Evolutionary conservation across 2,329 filamentous ascomycete genomes (phyloP), one percentile per base, ranked within the genome.

Genomic region (Ilyonectria sp.): DNA sequence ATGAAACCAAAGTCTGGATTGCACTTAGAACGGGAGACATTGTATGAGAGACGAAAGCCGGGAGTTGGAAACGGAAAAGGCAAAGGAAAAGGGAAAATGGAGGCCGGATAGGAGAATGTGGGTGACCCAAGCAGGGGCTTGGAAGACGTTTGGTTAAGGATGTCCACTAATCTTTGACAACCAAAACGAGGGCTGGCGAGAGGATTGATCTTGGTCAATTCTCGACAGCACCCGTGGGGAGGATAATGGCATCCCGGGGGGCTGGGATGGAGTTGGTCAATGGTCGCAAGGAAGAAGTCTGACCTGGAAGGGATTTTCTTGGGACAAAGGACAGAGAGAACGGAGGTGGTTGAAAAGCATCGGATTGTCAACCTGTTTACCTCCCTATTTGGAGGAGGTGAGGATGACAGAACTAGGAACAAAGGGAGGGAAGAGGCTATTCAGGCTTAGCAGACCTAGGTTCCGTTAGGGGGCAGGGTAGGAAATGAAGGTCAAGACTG

Each of bases 401-500:
- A 35, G 17, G 50, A 17, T 2, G 26, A 19, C 15, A 46, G 55
- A 53, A 31, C 15, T 8, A 11, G 46, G 31, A 50, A 31, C 17
- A 23, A 17, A 6, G 21, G 40, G 10, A 10, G 29, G 11, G 50
- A 53, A 9, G 50, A 35, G 10, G 29, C 21, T 15, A 19, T 35
- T n/a, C 50, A 53, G 10, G n/a, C n/a, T 19, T 33, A 21, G n/a
- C n/a, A 21, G 31, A 35, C n/a, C n/a, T 15, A 21, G n/a, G 7
- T 31, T 29, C 13, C 9, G 43, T 19, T 23, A 35, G 19, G 21
- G 33, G 23, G 19, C 37, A 23, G 37, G 55, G 26, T 70, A 73
- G 67, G 52, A 72, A 74, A 68, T 60, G 68, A 64, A 33, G 62
- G 68, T 37, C 23, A 57, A 64, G 67, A 69, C 50, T 73, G 69